phyloP scores from a whole-genome alignment of 2,329 filamentous ascomycete species.

The Fusarium scirpi region DNA sequence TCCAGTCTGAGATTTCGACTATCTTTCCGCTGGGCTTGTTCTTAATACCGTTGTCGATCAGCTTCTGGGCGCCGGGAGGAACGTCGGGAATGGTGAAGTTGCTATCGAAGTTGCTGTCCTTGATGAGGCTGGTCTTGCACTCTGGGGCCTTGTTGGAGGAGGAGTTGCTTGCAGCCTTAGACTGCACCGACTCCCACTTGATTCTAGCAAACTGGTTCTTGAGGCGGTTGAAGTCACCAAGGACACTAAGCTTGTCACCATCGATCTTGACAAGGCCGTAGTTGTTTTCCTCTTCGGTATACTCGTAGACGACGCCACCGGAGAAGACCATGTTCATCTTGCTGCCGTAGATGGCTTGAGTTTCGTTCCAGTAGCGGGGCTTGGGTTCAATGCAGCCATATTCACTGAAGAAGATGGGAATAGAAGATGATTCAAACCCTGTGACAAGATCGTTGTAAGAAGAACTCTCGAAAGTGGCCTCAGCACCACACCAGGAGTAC shows the following conservation, averaged over 20 bases:
- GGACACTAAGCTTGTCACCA: constrained; percentile 67
- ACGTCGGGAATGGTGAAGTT: constrained; percentile 82
- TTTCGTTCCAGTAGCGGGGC: constrained; percentile 83
- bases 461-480: constrained; percentile 71
- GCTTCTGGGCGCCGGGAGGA: constrained; percentile 74
- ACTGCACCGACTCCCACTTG: constrained; percentile 75
- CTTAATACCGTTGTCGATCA: constrained; percentile 82
- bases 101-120: constrained; percentile 73
- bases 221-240: constrained; percentile 78
- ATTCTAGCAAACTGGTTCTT: constrained; percentile 80
- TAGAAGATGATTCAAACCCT: constrained; percentile 73
- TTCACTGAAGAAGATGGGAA: constrained; percentile 87
- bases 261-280: constrained; percentile 74
- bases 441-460: constrained; percentile 72
- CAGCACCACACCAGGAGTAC: constrained; percentile 75
- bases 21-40: constrained; percentile 75
- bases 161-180: constrained; percentile 67
- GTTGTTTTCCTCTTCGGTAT: constrained; percentile 75
- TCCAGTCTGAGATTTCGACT: constrained; percentile 74
- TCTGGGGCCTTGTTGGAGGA: constrained; percentile 64
- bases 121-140: constrained; percentile 77
- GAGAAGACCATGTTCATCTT: constrained; percentile 77
- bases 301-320: constrained; percentile 86
- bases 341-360: constrained; percentile 75
- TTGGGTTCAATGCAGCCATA: constrained; percentile 79